Base-by-base conservation (phyloP, 768 basidiomycete genomes). In the Termitomyces bulborhizus region DNA sequence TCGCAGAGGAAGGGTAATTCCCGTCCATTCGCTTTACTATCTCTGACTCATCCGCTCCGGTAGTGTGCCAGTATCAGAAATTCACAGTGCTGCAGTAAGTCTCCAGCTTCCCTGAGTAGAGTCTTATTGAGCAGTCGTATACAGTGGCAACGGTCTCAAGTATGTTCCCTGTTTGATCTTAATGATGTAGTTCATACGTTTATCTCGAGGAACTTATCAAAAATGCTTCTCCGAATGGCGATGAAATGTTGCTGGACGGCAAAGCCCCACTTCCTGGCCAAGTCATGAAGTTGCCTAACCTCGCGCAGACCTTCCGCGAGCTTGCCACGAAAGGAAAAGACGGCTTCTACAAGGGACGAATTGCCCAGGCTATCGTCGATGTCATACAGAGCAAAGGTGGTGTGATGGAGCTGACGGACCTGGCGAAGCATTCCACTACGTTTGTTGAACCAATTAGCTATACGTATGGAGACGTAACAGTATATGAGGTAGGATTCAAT, bases 381-480 rank as follows among this genome's bases (percentile, higher is more conserved):
- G 76, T 98, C 31, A 81, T 97, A 47, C 74, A 91, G 69, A 85
- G 82, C 68, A 80, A 87, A 62, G 96, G 96, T 16, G 97, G 97
- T 18, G 80, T 94, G 7, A 95, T 99, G 94, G 88, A 87, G 48
- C 78, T 98, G 12, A 84, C 88, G n/a, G 97, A 99, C 68, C 82
- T 99, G 40, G 89, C 88, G n/a, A 76, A 78, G 45, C 94, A 97
- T 65, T 71, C 79, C 48, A 85, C 90, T 0, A 75, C 84, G 4
- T 81, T 91, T 39, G 90, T 98, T 16, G 83, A 93, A 57, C 96
- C 97, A 2, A 94, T 98, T 73, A 85, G 83, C 55, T 96, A 96
- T 67, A 93, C 88, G 2, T 98, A 91, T 62, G 86, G 79, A 18
- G 75, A 93, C 55, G 88, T 98, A 6, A 93, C 93, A 0, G 76